Conservation (phyloP, 2,329 filamentous ascomycete genomes). For the Talaromyces sp. region DNA sequence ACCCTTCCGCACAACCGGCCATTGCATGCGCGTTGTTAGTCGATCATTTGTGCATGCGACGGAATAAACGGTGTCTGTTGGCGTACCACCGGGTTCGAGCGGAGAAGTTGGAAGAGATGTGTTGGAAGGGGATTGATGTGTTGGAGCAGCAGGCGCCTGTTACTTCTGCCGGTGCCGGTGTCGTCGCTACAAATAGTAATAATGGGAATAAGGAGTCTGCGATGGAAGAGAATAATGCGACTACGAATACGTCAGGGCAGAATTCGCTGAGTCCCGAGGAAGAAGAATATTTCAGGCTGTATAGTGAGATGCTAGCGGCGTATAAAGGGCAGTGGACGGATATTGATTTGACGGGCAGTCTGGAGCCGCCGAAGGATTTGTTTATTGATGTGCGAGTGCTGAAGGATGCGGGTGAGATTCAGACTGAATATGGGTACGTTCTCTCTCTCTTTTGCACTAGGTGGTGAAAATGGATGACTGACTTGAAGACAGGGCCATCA, state of each 20-base stretch:
- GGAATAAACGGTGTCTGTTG: slow-evolving; percentile 92
- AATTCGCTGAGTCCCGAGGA: slow-evolving; percentile 92
- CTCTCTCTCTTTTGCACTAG: not conserved
- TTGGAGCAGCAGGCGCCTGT: slow-evolving; percentile 64
- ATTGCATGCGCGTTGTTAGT: slow-evolving; percentile 86
- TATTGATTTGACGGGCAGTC: slow-evolving; percentile 87
- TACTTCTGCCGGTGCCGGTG: not conserved
- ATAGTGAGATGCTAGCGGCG: slow-evolving; percentile 86
- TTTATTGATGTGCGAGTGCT: slow-evolving; percentile 96
- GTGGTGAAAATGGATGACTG: not conserved
- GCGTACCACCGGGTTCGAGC: slow-evolving; percentile 89
- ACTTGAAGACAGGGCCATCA: slow-evolving; percentile 70
- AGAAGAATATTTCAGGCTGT: slow-evolving; percentile 91
- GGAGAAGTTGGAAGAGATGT: slow-evolving; percentile 88
- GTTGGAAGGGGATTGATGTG: slow-evolving; percentile 86
- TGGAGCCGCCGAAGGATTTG: slow-evolving; percentile 90
- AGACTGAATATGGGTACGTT: slow-evolving; percentile 94
- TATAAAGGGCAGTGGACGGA: slow-evolving; percentile 99
- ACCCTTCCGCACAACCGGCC: slow-evolving; percentile 77
- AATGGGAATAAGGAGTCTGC: not conserved
- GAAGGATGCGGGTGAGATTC: slow-evolving; percentile 96
- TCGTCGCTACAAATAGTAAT: not conserved
- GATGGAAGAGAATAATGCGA: not conserved
- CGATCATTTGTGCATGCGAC: slow-evolving; percentile 89
- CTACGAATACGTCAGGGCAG: slow-evolving; percentile 42